phyloP scores from a whole-genome alignment of 73 alveolate genomes.

The Paramecium pentaurelia region DNA sequence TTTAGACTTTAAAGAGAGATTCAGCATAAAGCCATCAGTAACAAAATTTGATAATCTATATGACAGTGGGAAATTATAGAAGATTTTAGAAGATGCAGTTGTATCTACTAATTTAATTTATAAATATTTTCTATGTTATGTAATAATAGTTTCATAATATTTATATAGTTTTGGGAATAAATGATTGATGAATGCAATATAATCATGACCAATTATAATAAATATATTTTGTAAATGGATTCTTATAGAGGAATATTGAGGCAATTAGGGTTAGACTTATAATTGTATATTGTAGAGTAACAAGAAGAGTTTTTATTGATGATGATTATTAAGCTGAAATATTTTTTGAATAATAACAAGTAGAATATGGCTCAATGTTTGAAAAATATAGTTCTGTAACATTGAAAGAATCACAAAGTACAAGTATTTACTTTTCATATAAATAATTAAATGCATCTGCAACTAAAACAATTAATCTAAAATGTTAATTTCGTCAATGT shows the following conservation, averaged over 20 bases:
- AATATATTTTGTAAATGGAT: not conserved
- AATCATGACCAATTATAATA: not conserved
- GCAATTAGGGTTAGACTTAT: not conserved
- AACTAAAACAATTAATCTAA: not conserved
- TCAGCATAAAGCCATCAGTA: not conserved
- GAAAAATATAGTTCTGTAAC: constrained; percentile 18
- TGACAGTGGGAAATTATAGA: not conserved
- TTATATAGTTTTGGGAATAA: not conserved
- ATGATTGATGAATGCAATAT: not conserved
- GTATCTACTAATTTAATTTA: not conserved
- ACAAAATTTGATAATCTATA: not conserved
- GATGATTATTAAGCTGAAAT: constrained; percentile 20
- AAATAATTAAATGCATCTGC: not conserved
- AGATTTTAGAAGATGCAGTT: not conserved
- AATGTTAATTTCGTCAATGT: constrained; percentile 5
- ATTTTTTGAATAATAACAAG: not conserved
- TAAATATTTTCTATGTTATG: not conserved
- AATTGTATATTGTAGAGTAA: not conserved
- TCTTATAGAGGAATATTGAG: not conserved
- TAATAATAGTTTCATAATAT: not conserved
- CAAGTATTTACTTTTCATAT: not conserved
- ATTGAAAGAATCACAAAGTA: not conserved
- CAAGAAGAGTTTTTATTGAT: not conserved
- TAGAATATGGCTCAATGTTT: constrained; percentile 36
- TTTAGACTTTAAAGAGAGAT: not conserved